Evolutionary conservation across 495 filamentous ascomycete genomes (phyloP).

Genomic region (Talaromyces nanjingensis): DNA sequence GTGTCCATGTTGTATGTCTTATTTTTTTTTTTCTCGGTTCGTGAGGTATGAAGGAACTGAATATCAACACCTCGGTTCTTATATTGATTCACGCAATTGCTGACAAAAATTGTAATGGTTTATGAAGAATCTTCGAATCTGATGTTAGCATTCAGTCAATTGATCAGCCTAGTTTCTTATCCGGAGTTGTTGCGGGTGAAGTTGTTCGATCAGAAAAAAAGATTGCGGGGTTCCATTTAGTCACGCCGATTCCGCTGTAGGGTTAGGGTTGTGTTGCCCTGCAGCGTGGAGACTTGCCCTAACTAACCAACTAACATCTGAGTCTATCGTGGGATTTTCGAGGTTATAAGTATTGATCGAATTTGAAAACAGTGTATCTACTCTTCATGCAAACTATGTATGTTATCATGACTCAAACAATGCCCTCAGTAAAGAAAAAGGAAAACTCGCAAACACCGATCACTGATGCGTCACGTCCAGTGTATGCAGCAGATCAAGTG

Average conservation of each 20-base stretch:
- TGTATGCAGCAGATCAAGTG: conserved; percentile 7
- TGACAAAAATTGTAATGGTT: neutral
- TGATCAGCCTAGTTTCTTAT: neutral
- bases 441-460: neutral
- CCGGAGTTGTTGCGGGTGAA: neutral
- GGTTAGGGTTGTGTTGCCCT: too few relatives aligned
- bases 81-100: neutral
- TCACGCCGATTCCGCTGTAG: neutral
- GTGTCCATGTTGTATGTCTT: conserved; percentile 1
- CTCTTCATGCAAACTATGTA: neutral
- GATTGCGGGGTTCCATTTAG: neutral
- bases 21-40: neutral
- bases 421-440: neutral
- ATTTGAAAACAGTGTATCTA: neutral
- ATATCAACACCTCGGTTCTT: neutral
- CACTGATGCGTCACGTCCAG: conserved; percentile 7
- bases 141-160: neutral
- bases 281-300: too few relatives aligned
- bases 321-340: too few relatives aligned
- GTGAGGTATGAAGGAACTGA: neutral
- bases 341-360: neutral
- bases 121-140: neutral
- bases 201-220: neutral
- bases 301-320: too few relatives aligned
- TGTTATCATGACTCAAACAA: conserved; percentile 4